phyloP scores from a whole-genome alignment of 2,329 filamentous ascomycete genomes.

The Cordyceps tenuipes region DNA sequence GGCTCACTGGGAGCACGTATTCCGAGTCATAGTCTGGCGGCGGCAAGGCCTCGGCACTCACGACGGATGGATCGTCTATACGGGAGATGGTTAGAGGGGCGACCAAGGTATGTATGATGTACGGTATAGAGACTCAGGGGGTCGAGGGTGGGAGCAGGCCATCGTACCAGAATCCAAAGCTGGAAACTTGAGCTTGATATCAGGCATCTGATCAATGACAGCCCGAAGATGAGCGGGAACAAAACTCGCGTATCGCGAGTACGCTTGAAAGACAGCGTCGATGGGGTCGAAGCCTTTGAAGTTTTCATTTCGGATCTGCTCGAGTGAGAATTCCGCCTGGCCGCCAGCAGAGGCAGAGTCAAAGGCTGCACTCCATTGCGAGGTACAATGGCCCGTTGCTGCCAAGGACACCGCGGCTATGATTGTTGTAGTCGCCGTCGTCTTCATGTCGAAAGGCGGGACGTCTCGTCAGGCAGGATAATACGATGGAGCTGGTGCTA shows the following conservation, averaged over 20 bases:
- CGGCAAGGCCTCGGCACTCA: constrained; percentile 21
- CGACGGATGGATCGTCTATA: constrained; percentile 20
- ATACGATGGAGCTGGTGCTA: too few relatives aligned
- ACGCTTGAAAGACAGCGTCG: constrained; percentile 23
- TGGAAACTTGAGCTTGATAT: constrained; percentile 19
- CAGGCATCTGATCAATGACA: constrained; percentile 18
- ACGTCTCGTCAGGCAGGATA: not conserved
- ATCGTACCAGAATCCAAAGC: constrained; percentile 7
- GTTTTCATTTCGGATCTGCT: constrained; percentile 26
- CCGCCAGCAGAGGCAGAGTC: not conserved
- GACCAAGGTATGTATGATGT: too few relatives aligned
- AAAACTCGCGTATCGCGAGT: constrained; percentile 29
- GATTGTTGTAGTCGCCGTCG: not conserved
- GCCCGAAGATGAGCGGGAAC: constrained; percentile 21
- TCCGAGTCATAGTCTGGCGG: constrained; percentile 36
- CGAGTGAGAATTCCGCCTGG: constrained; percentile 20
- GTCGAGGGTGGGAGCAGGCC: not conserved
- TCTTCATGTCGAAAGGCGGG: constrained; percentile 1
- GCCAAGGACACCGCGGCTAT: not conserved
- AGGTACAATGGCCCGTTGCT: not conserved
- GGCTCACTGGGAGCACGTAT: constrained; percentile 52
- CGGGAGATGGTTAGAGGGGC: constrained; percentile 5
- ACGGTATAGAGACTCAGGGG: too few relatives aligned
- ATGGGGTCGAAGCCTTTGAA: constrained; percentile 27
- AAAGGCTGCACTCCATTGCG: not conserved